phyloP scores from a whole-genome alignment of 2,329 filamentous ascomycete species.

The Claviceps sp. region DNA sequence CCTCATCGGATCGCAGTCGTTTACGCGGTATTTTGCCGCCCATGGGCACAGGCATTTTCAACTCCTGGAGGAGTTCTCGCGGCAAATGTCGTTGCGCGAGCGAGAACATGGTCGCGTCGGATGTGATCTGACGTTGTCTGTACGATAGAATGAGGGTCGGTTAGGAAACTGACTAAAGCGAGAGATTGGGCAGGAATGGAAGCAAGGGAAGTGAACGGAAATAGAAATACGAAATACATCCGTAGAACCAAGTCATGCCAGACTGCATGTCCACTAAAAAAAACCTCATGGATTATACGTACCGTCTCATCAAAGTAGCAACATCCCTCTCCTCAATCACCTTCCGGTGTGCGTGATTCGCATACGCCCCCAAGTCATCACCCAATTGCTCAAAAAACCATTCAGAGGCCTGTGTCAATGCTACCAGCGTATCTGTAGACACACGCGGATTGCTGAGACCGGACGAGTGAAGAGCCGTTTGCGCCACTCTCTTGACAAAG shows the following conservation, averaged over 20 bases:
- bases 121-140: slow-evolving; percentile 66
- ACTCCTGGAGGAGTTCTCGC: slow-evolving; percentile 67
- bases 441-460: slow-evolving; percentile 55
- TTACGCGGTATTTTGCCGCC: slow-evolving; percentile 34
- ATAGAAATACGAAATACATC: too few relatives aligned
- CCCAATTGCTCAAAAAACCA: slow-evolving; percentile 87
- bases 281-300: slow-evolving; percentile 9
- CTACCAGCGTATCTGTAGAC: slow-evolving; percentile 57
- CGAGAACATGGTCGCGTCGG: slow-evolving; percentile 63
- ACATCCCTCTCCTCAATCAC: slow-evolving; percentile 80
- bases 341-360: slow-evolving; percentile 68
- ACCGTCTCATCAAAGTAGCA: slow-evolving; percentile 72
- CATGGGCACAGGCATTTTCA: slow-evolving; percentile 54
- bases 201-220: slow-evolving; percentile 6
- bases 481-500: slow-evolving; percentile 61
- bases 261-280: neutral
- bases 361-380: slow-evolving; percentile 67
- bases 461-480: slow-evolving; percentile 54
- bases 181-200: neutral
- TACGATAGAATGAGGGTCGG: slow-evolving; percentile 17
- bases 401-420: slow-evolving; percentile 68
- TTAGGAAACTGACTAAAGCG: neutral
- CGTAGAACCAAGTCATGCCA: too few relatives aligned
- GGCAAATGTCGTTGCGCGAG: slow-evolving; percentile 75
- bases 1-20: slow-evolving; percentile 19